These are phyloP conservation scores for Mucor saturninus DNA, from an alignment of 371 early-diverging fungal species.

Conservation along the genomic window DNA sequence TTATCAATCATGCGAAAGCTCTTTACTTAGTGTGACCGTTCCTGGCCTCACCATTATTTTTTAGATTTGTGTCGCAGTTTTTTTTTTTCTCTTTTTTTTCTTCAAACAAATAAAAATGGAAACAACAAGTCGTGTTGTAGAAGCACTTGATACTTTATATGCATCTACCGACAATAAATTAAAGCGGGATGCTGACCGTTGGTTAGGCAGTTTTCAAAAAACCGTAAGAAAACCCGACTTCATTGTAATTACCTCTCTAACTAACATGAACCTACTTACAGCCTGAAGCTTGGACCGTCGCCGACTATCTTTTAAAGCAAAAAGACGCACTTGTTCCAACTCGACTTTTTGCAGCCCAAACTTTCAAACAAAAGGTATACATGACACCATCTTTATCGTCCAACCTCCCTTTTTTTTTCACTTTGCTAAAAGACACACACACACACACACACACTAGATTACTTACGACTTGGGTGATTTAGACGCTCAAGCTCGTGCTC, in stretches of 20 bases:
- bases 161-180: slow-evolving; percentile 37
- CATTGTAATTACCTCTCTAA: too few species aligned
- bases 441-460: slow-evolving; percentile 60
- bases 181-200: slow-evolving; percentile 73
- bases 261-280: slow-evolving; percentile 27
- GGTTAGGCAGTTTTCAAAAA: slow-evolving; percentile 90
- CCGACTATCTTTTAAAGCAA: slow-evolving; percentile 73
- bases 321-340: slow-evolving; percentile 63
- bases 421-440: too few species aligned
- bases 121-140: slow-evolving; percentile 23
- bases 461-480: slow-evolving; percentile 81
- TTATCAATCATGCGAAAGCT: too few species aligned
- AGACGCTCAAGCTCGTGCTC: slow-evolving; percentile 61
- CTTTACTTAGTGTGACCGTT: too few species aligned
- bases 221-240: slow-evolving; percentile 57
- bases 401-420: not conserved
- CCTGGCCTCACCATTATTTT: too few species aligned
- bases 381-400: not conserved
- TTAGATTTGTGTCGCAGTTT: not conserved
- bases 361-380: slow-evolving; percentile 85
- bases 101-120: not conserved
- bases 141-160: slow-evolving; percentile 39
- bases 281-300: slow-evolving; percentile 87
- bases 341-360: slow-evolving; percentile 92
- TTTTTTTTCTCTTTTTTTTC: not conserved